These are phyloP conservation scores for Psilocybe mexicana DNA, from an alignment of 1,284 basidiomycete genomes.

Conservation along the genomic window DNA sequence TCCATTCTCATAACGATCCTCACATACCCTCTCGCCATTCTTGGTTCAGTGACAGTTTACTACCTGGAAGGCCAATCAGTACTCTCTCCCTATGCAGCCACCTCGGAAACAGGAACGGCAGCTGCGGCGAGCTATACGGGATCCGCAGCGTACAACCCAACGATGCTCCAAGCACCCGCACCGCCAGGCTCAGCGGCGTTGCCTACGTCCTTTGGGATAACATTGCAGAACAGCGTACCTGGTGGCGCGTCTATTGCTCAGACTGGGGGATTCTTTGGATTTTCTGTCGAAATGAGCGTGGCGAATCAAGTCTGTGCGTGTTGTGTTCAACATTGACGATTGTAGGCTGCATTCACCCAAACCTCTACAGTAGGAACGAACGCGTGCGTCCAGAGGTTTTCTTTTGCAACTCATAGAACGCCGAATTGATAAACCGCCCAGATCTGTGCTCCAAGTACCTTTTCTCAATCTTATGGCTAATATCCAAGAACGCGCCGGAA, in stretches of 20 bases:
- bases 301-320: conserved; percentile 61
- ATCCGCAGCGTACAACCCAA: conserved; percentile 45
- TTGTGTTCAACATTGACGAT: conserved; percentile 3
- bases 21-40: background rate
- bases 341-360: background rate
- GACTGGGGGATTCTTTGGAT: conserved; percentile 65
- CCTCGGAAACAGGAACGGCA: conserved; percentile 27
- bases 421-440: conserved; percentile 18
- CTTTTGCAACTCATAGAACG: no score
- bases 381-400: conserved; percentile 34
- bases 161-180: conserved; percentile 41
- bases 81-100: conserved; percentile 14
- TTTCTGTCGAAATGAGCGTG: conserved; percentile 75
- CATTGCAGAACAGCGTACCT: conserved; percentile 41
- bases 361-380: conserved; percentile 51
- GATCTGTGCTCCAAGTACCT: conserved; percentile 53
- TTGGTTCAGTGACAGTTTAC: conserved; percentile 25
- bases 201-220: conserved; percentile 41
- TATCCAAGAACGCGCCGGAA: conserved; percentile 59
- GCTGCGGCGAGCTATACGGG: conserved; percentile 39
- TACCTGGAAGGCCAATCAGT: conserved; percentile 29
- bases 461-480: conserved; percentile 79
- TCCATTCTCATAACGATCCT: background rate
- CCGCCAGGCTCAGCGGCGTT: conserved; percentile 40
- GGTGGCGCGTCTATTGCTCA: conserved; percentile 52